Base-by-base conservation (phyloP, 352 stramenopile genomes). In the Phytophthora cactorum region DNA sequence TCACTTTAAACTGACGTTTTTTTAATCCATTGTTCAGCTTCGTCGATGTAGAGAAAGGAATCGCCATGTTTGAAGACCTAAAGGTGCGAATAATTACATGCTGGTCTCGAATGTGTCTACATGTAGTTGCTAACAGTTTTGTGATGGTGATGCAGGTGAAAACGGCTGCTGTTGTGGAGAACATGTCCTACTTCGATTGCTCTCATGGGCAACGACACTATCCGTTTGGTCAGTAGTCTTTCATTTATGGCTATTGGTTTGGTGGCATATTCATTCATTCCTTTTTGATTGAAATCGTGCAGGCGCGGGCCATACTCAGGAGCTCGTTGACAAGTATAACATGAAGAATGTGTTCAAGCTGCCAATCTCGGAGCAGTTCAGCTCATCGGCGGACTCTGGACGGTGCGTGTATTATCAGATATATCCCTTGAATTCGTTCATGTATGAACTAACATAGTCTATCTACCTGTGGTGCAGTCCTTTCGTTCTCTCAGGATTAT, bases 151-250 rank as follows among this genome's bases (percentile, higher is more conserved):
- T 76, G 6, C 51, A 95, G 84, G 95, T 99, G 39, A 97, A 96
- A 54, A 98, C 94, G 7, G 77, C 98, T 5, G 97, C 97, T 11
- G 89, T 99, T 11, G 98, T 99, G 5, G 97, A 99, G 68, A 99
- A 99, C 78, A 99, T 99, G 97, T 92, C 97, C 17, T 99, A 98
- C 63, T 99, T 97, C 59, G 88, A 97, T 61, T 97, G 92, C 65
- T 88, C 79, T 8, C 87, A 94, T 61, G 88, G 85, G 25, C 77
- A 96, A 55, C 84, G 86, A 8, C 90, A 97, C 59, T 97, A 91
- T 34, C 89, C 89, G 11, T 96, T 96, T 50, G 89, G 89, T 94
- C 52, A 43, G 64, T 57, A 34, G 2, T 10, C 7, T 12, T 28
- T 51, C 44, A 15, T 45, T 29, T 5, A 32, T 22, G 3, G 14